These are phyloP conservation scores for Diaporthe australafricana DNA, from an alignment of 2,329 filamentous ascomycete genomes.

Conservation along the genomic window DNA sequence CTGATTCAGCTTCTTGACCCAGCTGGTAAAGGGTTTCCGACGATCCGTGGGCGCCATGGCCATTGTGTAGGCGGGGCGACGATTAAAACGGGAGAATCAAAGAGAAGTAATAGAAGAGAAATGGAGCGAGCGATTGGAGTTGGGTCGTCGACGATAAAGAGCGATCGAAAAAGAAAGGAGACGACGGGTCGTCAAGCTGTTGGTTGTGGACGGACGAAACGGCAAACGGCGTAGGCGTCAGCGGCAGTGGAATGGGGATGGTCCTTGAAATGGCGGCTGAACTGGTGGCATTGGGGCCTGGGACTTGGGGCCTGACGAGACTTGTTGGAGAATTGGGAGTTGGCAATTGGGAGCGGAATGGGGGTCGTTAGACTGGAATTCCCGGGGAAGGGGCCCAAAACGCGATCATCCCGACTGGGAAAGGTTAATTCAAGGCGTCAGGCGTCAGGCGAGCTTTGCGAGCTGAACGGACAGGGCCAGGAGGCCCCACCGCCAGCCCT, in stretches of 20 bases:
- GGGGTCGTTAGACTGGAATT: slow-evolving; percentile 19
- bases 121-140: slow-evolving; percentile 38
- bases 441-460: background rate
- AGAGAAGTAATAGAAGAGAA: slow-evolving; percentile 9
- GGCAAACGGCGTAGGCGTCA: background rate
- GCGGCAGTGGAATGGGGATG: slow-evolving; percentile 7
- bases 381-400: slow-evolving; percentile 19
- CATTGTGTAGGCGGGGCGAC: slow-evolving; percentile 27
- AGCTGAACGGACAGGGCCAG: slow-evolving; percentile 6
- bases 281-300: background rate
- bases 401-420: slow-evolving; percentile 23
- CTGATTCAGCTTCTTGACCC: slow-evolving; percentile 88
- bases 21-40: slow-evolving; percentile 87
- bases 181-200: slow-evolving; percentile 8
- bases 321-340: background rate
- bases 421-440: slow-evolving; percentile 3
- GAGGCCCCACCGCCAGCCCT: slow-evolving; percentile 14
- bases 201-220: slow-evolving; percentile 1
- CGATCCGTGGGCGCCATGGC: slow-evolving; percentile 60
- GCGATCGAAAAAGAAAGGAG: slow-evolving; percentile 23
- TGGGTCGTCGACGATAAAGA: slow-evolving; percentile 35
- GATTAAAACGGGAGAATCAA: background rate
- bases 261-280: background rate
- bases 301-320: background rate
- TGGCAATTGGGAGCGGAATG: slow-evolving; percentile 2